Base-by-base conservation (phyloP, 2,329 filamentous ascomycete genomes). In the Xylogone sp. region DNA sequence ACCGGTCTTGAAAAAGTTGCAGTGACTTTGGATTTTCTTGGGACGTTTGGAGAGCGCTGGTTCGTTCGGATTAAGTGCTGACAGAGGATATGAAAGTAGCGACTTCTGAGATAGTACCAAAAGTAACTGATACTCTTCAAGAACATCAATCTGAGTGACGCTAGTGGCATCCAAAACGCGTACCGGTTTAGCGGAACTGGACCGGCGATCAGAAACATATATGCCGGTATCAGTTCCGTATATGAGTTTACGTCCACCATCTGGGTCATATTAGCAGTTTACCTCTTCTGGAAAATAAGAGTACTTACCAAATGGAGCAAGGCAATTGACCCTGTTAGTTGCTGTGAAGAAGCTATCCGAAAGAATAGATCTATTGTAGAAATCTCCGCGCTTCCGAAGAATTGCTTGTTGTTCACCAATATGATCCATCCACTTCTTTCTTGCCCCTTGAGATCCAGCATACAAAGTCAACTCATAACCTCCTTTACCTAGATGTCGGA, bases 1-100 rank as follows among this genome's bases (percentile, higher is more conserved):
- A 39, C 94, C 94, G 18, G 91, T 88, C 72, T 95, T 96, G 83
- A 99, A 99, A 75, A 97, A 99, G 70, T 93, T 97, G 70, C 93
- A 95, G 71, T 97, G 92, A 62, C 89, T 96, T 70, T 92, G 88
- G 57, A 99, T 97, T 77, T 97, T 97, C 75, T 94, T 93, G 8
- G 91, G 90, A 42, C 91, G 83, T 69, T 94, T 96, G 16, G 84
- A 83, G 51, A 92, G 76, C 29, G 89, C 81, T 48, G 86, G 86
- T 64, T 97, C 92, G 56, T 87, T 87, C 2, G 87, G 82, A 62
- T 96, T 93, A 51, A 99, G 77, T 13, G 90, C 91, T 56, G 93
- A 87, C 48, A 96, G 77, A 1, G 90, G 84, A 72, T 94, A 97
- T 7, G 93, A 96, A 61, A 90, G 86, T 9, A 97, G 79, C 1